Evolutionary conservation across 805 yeast species (phyloP).

Genomic region (Wickerhamiella nectarea): DNA sequence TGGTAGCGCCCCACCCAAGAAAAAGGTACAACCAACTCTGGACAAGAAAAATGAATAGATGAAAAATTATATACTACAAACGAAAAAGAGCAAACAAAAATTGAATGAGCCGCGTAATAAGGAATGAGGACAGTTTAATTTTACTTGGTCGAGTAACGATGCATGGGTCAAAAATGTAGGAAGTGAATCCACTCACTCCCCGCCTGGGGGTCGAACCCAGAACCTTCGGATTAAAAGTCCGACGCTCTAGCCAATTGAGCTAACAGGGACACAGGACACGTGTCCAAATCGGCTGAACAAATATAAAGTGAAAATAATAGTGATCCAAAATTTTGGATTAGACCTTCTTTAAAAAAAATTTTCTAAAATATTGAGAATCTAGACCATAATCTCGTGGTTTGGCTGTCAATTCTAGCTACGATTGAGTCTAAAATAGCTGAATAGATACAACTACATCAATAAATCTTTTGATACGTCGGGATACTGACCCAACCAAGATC

Average conservation of each 20-base stretch:
- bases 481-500: too few species aligned
- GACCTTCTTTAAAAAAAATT: neutral
- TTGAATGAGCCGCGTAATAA: too few species aligned
- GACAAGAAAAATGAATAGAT: neutral
- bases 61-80: neutral
- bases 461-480: too few species aligned
- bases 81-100: conserved; percentile 1
- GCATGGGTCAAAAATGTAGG: neutral
- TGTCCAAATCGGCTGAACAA: neutral
- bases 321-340: neutral
- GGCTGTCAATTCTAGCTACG: too few species aligned
- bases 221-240: conserved; percentile 22
- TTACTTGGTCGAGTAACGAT: too few species aligned
- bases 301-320: too few species aligned
- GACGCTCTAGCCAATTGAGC: conserved; percentile 14
- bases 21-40: neutral
- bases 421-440: too few species aligned
- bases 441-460: too few species aligned
- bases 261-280: conserved; percentile 7
- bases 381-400: too few species aligned
- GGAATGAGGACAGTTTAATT: too few species aligned
- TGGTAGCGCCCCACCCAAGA: neutral
- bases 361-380: neutral
- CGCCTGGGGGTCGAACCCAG: conserved; percentile 23
- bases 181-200: conserved; percentile 12